phyloP scores from a whole-genome alignment of 371 early-diverging fungal genomes.

The Haplosporangium sp. region DNA sequence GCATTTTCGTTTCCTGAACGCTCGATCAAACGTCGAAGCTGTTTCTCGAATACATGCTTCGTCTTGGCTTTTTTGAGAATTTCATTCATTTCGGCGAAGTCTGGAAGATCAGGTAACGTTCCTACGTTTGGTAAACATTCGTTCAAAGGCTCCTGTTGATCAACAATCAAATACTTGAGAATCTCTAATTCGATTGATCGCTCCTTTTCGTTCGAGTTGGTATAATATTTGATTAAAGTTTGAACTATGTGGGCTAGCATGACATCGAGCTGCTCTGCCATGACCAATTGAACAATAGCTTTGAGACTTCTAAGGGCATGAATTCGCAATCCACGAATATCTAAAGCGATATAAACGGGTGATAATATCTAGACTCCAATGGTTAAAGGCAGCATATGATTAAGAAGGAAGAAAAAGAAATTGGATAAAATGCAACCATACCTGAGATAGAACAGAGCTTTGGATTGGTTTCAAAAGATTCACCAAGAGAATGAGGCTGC shows the following conservation, averaged over 20 bases:
- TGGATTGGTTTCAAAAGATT: slow-evolving; percentile 37
- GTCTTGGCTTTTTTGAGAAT: slow-evolving; percentile 17
- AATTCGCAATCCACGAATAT: slow-evolving; percentile 24
- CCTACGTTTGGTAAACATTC: slow-evolving; percentile 23
- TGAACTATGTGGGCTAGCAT: slow-evolving; percentile 24
- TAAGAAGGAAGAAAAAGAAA: background rate
- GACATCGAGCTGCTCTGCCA: slow-evolving; percentile 22
- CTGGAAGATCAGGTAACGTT: slow-evolving; percentile 20
- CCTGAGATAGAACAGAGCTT: slow-evolving; percentile 37
- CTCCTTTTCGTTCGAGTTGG: slow-evolving; percentile 13
- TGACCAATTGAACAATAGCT: slow-evolving; percentile 12
- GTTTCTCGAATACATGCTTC: slow-evolving; percentile 6
- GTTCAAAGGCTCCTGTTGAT: slow-evolving; percentile 14
- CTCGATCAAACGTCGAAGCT: slow-evolving; percentile 21
- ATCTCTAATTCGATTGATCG: slow-evolving; percentile 8
- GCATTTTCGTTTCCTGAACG: slow-evolving; percentile 32
- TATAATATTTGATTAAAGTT: slow-evolving; percentile 21
- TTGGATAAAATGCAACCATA: background rate
- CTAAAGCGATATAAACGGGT: slow-evolving; percentile 28
- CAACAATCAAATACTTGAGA: slow-evolving; percentile 26
- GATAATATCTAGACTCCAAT: slow-evolving; percentile 26
- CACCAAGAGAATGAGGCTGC: slow-evolving; percentile 29
- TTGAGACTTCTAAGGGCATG: slow-evolving; percentile 21
- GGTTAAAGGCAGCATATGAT: background rate
- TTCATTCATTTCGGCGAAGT: slow-evolving; percentile 32